A percentile compares a stretch with the other conserved stretches of the same genome.
Conservation (phyloP, 2,329 filamentous ascomycete species). For the Diaporthe sp. region DNA sequence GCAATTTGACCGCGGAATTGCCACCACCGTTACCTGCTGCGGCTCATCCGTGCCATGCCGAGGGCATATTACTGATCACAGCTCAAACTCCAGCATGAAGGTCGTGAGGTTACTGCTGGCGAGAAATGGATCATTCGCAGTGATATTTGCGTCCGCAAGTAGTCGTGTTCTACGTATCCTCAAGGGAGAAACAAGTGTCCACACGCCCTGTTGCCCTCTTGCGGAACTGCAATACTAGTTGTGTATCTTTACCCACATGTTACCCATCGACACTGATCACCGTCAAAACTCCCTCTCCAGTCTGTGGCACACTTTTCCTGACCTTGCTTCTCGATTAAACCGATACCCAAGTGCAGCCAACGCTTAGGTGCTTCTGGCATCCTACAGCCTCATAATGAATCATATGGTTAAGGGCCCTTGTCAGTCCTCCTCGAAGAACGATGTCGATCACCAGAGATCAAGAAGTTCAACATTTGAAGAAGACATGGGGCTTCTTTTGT, state of each 20-base stretch:
- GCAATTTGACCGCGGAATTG: not conserved
- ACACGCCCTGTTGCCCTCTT: not conserved
- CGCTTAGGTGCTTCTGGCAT: not conserved
- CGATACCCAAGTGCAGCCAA: too few species aligned
- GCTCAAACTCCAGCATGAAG: slow-evolving; percentile 66
- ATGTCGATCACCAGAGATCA: not conserved
- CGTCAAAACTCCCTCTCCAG: too few species aligned
- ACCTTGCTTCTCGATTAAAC: not conserved
- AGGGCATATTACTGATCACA: not conserved
- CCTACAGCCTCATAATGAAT: not conserved
- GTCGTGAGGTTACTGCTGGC: slow-evolving; percentile 72
- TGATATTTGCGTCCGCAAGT: slow-evolving; percentile 71
- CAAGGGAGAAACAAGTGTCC: not conserved
- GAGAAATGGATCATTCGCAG: slow-evolving; percentile 83
- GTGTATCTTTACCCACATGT: not conserved
- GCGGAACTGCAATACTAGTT: too few species aligned
- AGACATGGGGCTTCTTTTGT: not conserved
- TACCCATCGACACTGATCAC: not conserved
- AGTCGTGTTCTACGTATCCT: slow-evolving; percentile 37
- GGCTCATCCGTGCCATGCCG: not conserved
- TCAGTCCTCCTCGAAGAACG: not conserved
- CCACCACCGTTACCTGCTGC: not conserved
- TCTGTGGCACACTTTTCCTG: not conserved
- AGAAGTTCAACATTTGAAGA: not conserved
- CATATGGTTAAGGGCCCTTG: not conserved